Evolutionary conservation across 768 basidiomycete species (phyloP).

Genomic region (Mycena chlorophos): DNA sequence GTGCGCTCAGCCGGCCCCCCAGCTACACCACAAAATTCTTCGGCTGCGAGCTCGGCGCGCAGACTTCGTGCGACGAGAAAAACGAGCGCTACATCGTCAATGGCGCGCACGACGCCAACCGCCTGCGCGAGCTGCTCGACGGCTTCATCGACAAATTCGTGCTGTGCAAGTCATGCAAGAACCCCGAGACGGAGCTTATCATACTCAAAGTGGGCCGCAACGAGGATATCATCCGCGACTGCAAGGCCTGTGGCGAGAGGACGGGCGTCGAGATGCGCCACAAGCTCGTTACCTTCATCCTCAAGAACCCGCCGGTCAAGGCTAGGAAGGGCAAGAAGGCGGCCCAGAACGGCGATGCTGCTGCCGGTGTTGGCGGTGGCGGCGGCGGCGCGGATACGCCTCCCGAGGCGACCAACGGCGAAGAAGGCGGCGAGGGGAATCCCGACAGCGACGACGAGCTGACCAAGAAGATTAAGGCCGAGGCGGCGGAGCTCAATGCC

Average conservation of each 20-base stretch:
- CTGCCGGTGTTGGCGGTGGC: constrained; percentile 46
- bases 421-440: constrained; percentile 48
- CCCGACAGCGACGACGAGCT: constrained; percentile 86
- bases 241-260: constrained; percentile 96
- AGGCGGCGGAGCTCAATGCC: constrained; percentile 73
- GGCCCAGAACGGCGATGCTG: constrained; percentile 48
- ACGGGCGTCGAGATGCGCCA: constrained; percentile 94
- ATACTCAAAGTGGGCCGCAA: constrained; percentile 78
- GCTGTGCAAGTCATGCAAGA: constrained; percentile 96
- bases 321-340: constrained; percentile 70
- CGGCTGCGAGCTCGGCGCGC: constrained; percentile 96
- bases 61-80: constrained; percentile 94
- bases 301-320: constrained; percentile 96
- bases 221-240: constrained; percentile 92
- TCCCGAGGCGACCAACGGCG: constrained; percentile 41
- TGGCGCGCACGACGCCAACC: constrained; percentile 88
- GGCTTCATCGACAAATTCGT: constrained; percentile 98
- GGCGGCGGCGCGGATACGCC: constrained; percentile 42
- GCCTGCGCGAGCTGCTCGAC: constrained; percentile 94
- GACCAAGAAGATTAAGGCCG: constrained; percentile 88
- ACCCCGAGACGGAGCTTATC: constrained; percentile 95
- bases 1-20: constrained; percentile 91
- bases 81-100: constrained; percentile 99
- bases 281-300: constrained; percentile 92
- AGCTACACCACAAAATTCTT: constrained; percentile 99